phyloP scores from a whole-genome alignment of 2,329 filamentous ascomycete genomes.

The Aspergillus thermomutatus region DNA sequence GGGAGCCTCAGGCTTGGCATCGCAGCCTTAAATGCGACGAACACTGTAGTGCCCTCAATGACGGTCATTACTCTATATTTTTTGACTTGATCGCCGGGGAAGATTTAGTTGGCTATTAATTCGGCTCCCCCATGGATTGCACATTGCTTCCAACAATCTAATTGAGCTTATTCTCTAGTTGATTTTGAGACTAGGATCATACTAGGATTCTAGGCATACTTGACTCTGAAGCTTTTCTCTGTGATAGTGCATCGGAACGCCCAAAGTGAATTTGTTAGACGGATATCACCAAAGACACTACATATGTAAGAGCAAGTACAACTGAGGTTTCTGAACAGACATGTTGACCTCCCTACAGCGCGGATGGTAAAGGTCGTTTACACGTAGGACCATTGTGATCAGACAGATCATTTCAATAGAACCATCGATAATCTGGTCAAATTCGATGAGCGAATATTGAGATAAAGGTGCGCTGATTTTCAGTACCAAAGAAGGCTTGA shows the following conservation, averaged over 20 bases:
- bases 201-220: neutral
- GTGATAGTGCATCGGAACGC: neutral
- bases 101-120: neutral
- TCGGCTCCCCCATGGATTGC: neutral
- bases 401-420: too few species aligned
- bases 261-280: neutral
- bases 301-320: neutral
- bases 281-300: neutral
- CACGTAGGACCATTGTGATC: too few species aligned
- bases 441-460: neutral
- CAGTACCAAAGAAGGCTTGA: neutral
- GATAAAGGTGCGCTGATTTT: neutral
- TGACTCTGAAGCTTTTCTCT: too few species aligned
- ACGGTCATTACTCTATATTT: neutral
- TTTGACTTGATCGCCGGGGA: too few species aligned
- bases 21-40: neutral
- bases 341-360: neutral
- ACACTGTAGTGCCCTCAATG: neutral
- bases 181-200: neutral
- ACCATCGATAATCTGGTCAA: too few species aligned
- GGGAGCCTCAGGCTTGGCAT: constrained; percentile 18
- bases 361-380: too few species aligned
- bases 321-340: neutral
- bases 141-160: neutral
- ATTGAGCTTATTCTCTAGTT: neutral